Evolutionary conservation across 2,329 filamentous ascomycete species (phyloP), one percentile per base, ranked within the genome.

Genomic region (Fusarium pseudograminearum): DNA sequence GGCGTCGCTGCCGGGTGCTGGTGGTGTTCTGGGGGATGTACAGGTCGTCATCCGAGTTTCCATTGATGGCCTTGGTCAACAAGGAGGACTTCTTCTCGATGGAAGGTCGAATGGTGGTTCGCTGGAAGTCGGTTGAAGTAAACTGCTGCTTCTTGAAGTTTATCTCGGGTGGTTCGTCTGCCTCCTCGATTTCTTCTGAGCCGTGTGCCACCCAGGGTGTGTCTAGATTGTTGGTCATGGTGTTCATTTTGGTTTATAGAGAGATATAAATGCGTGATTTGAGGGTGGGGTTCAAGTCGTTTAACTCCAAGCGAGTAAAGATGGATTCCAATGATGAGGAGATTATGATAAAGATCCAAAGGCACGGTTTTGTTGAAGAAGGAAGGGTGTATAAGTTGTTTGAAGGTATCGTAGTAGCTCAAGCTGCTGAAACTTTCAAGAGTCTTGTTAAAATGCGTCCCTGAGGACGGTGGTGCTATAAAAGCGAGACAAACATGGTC

Each of bases 101-200:
- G 34, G 85, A 80, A 40, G 82, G 81, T 74, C 83, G 82, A 57
- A 85, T 81, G 50, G 77, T 77, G 53, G 80, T 84, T 79, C 82
- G 83, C 75, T 80, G 77, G 83, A 89, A 79, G 77, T 81, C 71
- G 71, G 77, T 71, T 54, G 74, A 65, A 66, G 74, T 46, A 70
- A 73, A 50, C 65, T 72, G 57, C 44, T 66, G 71, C 55, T 74
- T 70, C 56, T 74, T 70, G 65, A 76, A 71, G 61, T 67, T 73
- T 62, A 78, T 76, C 81, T 98, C 94, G 74, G 94, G 94, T 51
- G 94, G 94, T 80, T 98, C 95, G 80, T 98, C 95, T 52, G 90
- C 86, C 75, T 98, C 95, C 70, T 91, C 82, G 72, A 89, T 79
- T 59, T 97, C 94, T 62, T 88, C 86, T 69, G 86, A 83, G 20